Percentiles rank a stretch among this genome's conserved stretches.
These are phyloP conservation scores for Porphyridium purpureum DNA, from an alignment of 23 red algal genomes.

Conservation along the genomic window DNA sequence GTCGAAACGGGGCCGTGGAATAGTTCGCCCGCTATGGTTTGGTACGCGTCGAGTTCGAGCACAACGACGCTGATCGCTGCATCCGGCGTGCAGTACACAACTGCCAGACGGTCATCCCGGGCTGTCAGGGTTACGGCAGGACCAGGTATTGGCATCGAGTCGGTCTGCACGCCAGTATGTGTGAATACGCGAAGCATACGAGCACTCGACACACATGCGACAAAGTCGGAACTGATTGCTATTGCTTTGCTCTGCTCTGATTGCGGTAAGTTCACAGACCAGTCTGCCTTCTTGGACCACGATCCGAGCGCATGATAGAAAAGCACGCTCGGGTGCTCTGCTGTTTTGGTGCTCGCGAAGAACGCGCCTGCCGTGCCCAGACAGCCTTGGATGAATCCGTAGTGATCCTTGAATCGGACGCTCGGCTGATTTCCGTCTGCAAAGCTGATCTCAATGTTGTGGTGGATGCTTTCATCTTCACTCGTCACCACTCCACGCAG, in stretches of 20 bases:
- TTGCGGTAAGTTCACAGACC: conserved; percentile 21
- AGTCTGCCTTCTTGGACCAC: conserved; percentile 65
- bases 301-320: conserved; percentile 41
- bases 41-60: conserved; percentile 28
- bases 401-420: conserved; percentile 64
- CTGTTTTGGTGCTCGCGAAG: conserved; percentile 22
- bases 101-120: conserved; percentile 13
- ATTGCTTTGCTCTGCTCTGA: conserved; percentile 23
- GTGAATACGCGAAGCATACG: conserved; percentile 48
- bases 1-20: conserved; percentile 7
- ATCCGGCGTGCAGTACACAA: conserved; percentile 20
- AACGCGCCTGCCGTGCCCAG: conserved; percentile 34
- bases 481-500: conserved; percentile 25
- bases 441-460: conserved; percentile 53
- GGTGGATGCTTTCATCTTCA: conserved; percentile 41
- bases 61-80: conserved; percentile 5
- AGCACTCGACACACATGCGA: conserved; percentile 10
- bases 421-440: conserved; percentile 20
- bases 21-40: conserved; percentile 8
- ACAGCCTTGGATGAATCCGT: conserved; percentile 37
- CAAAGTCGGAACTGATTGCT: conserved; percentile 52
- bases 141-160: conserved; percentile 16
- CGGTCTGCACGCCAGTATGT: conserved; percentile 44
- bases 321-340: conserved; percentile 28
- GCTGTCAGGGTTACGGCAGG: conserved; percentile 26